These are phyloP conservation scores for Spizellomyces sp. DNA, from an alignment of 192 early-diverging fungal genomes.

Conservation along the genomic window DNA sequence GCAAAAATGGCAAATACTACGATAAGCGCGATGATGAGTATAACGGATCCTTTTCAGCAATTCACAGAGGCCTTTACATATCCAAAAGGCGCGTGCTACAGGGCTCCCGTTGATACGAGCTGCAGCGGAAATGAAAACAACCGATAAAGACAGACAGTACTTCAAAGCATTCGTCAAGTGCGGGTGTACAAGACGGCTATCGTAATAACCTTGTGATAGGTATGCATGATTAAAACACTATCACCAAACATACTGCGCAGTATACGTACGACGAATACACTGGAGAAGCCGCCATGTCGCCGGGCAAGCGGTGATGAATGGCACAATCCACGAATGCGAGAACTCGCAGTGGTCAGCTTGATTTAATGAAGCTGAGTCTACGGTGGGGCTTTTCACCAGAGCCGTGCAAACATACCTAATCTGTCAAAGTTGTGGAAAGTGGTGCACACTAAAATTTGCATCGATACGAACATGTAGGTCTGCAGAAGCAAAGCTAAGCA, in stretches of 20 bases:
- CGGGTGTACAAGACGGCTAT: conserved; percentile 32
- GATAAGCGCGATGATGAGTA: background rate
- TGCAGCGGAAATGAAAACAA: conserved; percentile 39
- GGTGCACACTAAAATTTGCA: conserved; percentile 35
- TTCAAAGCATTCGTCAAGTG: conserved; percentile 47
- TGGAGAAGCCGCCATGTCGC: conserved; percentile 38
- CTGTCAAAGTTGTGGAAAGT: conserved; percentile 21
- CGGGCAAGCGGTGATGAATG: conserved; percentile 34
- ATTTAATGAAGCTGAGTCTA: background rate
- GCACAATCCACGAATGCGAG: conserved; percentile 35
- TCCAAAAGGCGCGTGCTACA: conserved; percentile 35
- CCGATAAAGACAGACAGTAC: conserved; percentile 40
- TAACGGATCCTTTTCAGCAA: background rate
- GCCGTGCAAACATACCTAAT: conserved; percentile 2
- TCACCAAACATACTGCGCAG: background rate
- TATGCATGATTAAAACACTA: no score
- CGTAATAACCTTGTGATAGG: conserved; percentile 29
- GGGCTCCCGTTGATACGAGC: conserved; percentile 11
- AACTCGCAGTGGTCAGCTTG: conserved; percentile 30
- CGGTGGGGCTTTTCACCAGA: background rate
- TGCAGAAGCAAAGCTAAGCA: background rate
- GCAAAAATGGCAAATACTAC: conserved; percentile 32
- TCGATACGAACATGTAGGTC: conserved; percentile 39
- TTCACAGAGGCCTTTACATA: conserved; percentile 5
- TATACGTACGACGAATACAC: conserved; percentile 35